A percentile compares a stretch with the other conserved stretches of the same genome.
Conservation (phyloP, 495 filamentous ascomycete species). For the Aspergillus cavernicola region DNA sequence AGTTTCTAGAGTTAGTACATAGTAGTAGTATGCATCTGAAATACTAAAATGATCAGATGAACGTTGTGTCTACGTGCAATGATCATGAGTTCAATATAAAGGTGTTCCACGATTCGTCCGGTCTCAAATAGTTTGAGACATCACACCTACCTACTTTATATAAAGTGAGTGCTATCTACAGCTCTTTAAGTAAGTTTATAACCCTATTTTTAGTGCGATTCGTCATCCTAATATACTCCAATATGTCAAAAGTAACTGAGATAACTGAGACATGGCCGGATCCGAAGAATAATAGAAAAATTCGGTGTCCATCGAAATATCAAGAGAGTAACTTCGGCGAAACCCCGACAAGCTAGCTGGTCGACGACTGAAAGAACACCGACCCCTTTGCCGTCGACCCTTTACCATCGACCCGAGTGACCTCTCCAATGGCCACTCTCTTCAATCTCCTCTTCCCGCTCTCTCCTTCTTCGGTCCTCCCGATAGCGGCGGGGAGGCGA, state of each 20-base stretch:
- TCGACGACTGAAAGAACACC: no score
- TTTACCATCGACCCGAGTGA: slow-evolving; percentile 17
- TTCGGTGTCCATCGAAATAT: no score
- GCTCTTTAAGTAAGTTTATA: not conserved
- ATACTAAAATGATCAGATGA: not conserved
- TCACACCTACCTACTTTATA: not conserved
- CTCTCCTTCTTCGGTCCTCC: slow-evolving; percentile 20
- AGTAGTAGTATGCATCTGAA: no score
- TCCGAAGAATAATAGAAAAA: no score
- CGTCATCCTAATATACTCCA: not conserved
- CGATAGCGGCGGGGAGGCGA: slow-evolving; percentile 16
- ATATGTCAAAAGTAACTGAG: not conserved
- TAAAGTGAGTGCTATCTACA: not conserved
- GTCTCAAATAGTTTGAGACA: not conserved
- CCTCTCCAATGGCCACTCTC: slow-evolving; percentile 15
- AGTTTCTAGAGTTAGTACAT: no score
- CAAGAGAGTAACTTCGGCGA: no score
- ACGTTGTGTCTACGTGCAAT: not conserved
- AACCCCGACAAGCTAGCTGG: no score
- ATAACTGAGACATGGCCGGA: not conserved
- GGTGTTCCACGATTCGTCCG: not conserved
- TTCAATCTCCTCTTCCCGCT: slow-evolving; percentile 16
- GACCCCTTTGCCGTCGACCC: no score
- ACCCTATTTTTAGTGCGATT: not conserved
- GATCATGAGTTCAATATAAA: not conserved